Evolutionary conservation across 306 rosid genomes (phyloP).

Genomic region (Psophocarpus tetragonolobus): DNA sequence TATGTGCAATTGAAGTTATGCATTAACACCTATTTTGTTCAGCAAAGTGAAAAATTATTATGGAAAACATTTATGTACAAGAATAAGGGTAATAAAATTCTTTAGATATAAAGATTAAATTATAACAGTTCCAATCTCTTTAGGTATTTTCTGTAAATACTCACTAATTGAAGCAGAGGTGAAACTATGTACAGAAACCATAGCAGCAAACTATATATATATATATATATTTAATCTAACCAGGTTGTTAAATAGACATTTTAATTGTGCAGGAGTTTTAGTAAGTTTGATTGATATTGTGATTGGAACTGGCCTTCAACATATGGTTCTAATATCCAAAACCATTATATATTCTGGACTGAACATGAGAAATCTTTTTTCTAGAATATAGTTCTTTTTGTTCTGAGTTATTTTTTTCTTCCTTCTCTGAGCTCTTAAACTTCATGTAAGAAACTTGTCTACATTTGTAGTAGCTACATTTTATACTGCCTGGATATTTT

Average conservation of each 20-base stretch:
- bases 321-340: not conserved
- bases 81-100: not conserved
- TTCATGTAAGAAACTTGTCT: conserved; percentile 24
- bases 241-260: conserved; percentile 10
- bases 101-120: not conserved
- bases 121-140: conserved; percentile 13
- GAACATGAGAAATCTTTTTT: conserved; percentile 1
- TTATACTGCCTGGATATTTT: conserved; percentile 11
- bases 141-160: not conserved
- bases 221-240: conserved; percentile 17
- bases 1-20: not conserved
- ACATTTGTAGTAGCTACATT: conserved; percentile 14
- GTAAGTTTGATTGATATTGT: not conserved
- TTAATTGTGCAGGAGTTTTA: not conserved
- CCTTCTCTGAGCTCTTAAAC: not conserved
- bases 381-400: not conserved
- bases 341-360: not conserved
- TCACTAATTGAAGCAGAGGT: not conserved
- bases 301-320: conserved; percentile 22
- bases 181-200: conserved; percentile 23
- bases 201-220: conserved; percentile 11
- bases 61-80: not conserved
- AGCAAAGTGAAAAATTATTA: not conserved
- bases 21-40: not conserved
- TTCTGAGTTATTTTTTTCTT: not conserved